phyloP scores from a whole-genome alignment of 2,329 filamentous ascomycete species.

The Xylaria digitata region DNA sequence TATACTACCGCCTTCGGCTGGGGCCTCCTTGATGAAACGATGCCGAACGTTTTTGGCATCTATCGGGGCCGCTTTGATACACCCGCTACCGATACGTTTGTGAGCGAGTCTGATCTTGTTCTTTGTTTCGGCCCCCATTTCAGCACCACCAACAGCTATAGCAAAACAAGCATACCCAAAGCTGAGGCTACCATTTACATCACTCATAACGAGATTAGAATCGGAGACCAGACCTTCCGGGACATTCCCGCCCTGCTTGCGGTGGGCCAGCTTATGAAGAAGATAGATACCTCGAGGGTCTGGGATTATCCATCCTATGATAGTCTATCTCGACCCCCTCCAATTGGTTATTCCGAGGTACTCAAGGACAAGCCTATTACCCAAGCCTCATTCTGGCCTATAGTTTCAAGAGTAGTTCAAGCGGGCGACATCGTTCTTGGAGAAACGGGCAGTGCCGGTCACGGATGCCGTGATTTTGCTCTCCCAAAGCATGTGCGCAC shows the following conservation, averaged over 20 bases:
- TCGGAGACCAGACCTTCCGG: constrained; percentile 49
- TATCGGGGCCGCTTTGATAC: constrained; percentile 59
- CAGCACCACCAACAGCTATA: constrained; percentile 59
- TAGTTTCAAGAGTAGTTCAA: constrained; percentile 59
- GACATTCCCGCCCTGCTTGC: constrained; percentile 45
- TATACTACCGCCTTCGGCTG: constrained; percentile 62
- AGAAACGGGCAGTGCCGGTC: constrained; percentile 68
- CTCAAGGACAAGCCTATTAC: constrained; percentile 54
- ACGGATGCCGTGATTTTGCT: constrained; percentile 62
- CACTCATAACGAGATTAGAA: constrained; percentile 48
- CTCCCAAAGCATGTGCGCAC: constrained; percentile 61
- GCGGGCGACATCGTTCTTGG: constrained; percentile 66
- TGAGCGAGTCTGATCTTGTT: constrained; percentile 58
- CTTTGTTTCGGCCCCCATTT: constrained; percentile 60
- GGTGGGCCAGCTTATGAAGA: constrained; percentile 40
- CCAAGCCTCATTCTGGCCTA: constrained; percentile 61
- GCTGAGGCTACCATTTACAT: constrained; percentile 51
- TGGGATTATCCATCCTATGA: constrained; percentile 45
- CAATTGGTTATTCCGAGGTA: constrained; percentile 36
- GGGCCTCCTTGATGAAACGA: constrained; percentile 60
- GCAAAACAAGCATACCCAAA: constrained; percentile 53
- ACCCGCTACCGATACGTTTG: constrained; percentile 50
- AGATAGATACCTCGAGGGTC: constrained; percentile 42
- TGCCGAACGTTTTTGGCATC: constrained; percentile 61
- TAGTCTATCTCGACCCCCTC: constrained; percentile 45